Evolutionary conservation across 2,329 filamentous ascomycete species (phyloP), one percentile per base, ranked within the genome.

Genomic region (Diaporthe sp.): DNA sequence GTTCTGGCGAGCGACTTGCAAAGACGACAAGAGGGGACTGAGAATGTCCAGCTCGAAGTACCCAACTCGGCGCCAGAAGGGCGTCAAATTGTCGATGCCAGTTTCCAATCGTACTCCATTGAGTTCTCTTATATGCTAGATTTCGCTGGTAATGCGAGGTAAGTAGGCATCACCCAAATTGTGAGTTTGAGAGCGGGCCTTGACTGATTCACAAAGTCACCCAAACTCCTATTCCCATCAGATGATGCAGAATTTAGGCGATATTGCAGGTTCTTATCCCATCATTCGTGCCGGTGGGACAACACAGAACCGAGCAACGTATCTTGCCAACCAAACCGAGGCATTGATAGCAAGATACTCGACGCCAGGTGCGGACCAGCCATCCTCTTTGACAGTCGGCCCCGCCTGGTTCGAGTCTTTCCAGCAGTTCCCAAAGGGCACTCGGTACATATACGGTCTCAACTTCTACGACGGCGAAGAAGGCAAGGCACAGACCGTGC

Each of bases 221-320:
- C 72, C 72, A 13, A 70, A 74, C 25, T 9, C 42, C 9, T 68
- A 70, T 37, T 74, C 72, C 13, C 5, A 60, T n/a, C 61, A 55
- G 72, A 67, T 74, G 28, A 28, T 74, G 3, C 25, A 74, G 42
- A 74, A 74, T 12, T 53, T 74, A 8, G 31, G 55, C 2, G 53
- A 58, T 31, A n/a, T 60, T 57, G 42, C 51, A 22, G 72, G 61
- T 25, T 44, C 39, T 7, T 74, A 70, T 37, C 72, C 72, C 5
- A 74, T 74, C 3, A 31, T 71, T 10, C 53, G 76, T 76, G 65
- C 81, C 78, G 46, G 81, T 79, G 17, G 79, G 78, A 53, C 60
- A 28, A 58, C 72, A 22, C 72, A 74, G 31, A 74, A 60, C 25
- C 62, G 72, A 22, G 46, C 25, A 1, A 74, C 61, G 3, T 74